Base-by-base conservation (phyloP, 1,284 basidiomycete genomes). In the Cutaneotrichosporon sp. region DNA sequence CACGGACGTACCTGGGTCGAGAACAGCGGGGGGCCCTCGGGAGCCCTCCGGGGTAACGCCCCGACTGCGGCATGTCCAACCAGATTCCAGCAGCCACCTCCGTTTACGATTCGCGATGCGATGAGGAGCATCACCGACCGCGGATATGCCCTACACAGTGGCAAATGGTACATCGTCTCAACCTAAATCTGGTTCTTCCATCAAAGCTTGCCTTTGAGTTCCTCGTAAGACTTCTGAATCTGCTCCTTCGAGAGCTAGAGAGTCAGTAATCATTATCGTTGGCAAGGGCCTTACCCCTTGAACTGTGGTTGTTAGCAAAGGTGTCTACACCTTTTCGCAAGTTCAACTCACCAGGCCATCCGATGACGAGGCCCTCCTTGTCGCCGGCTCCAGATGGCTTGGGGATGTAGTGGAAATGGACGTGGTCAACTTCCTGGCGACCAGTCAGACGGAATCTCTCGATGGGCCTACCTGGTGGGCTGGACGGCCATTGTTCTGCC, bases 381-480 rank as follows among this genome's bases (percentile, higher is more conserved):
- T 82, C 73, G 14, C 82, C 80, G 37, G 74, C 75, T 0, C 74
- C 78, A 6, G 87, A 19, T 5, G 31, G 88, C 75, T 96, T 96
- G 3, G 92, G 91, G 53, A 97, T 92, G 56, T 96, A 79, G 74
- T 76, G 75, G 76, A 92, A 91, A 70, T 94, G 90, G 10, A 91
- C 89, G 65, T 94, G 90, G 52, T 84, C 81, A 27, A 94, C 88
- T 57, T 81, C 79, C 82, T 86, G 60, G 22, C 14, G 29, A 10
- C 12, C 12, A 8, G 38, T 41, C 14, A 41, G 38, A 5, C 38
- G 26, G 22, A 12, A 39, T 41, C 11, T 6, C 6, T 12, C 16
- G 14, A 14, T 7, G 22, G 12, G 26, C 38, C 4, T 25, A 41
- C 38, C 38, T 41, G 38, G 72, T 90, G 88, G 8, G 89, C 88